Conservation (phyloP, 768 basidiomycete genomes). For the Kwoniella europaea region DNA sequence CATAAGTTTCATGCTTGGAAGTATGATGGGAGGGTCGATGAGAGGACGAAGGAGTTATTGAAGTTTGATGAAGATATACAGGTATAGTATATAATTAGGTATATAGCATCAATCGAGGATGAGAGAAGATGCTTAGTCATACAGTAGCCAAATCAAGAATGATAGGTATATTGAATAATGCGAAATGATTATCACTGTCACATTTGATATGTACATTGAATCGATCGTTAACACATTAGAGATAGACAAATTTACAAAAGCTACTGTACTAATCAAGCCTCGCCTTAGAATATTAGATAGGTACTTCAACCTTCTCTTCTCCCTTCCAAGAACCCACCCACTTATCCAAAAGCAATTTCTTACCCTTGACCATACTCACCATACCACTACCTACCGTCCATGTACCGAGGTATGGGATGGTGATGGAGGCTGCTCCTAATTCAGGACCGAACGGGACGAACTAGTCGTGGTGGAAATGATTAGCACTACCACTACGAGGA, state of each 20-base stretch:
- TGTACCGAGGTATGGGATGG: slow-evolving; percentile 75
- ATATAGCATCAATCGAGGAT: not conserved
- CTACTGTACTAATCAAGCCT: not conserved
- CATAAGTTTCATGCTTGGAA: slow-evolving; percentile 77
- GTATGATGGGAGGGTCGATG: slow-evolving; percentile 62
- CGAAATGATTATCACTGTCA: too few relatives aligned
- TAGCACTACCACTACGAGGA: not conserved
- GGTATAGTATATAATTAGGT: slow-evolving; percentile 20
- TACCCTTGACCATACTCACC: slow-evolving; percentile 86
- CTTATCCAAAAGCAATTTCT: slow-evolving; percentile 77
- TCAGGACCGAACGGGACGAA: slow-evolving; percentile 38
- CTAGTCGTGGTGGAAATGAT: slow-evolving; percentile 4
- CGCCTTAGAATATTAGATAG: not conserved
- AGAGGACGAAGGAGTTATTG: slow-evolving; percentile 34
- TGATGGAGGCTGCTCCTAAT: slow-evolving; percentile 32
- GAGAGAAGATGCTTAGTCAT: not conserved
- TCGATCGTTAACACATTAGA: too few relatives aligned
- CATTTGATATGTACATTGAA: too few relatives aligned
- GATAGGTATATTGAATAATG: too few relatives aligned
- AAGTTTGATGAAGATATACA: slow-evolving; percentile 41
- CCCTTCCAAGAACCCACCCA: slow-evolving; percentile 72
- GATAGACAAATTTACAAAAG: too few relatives aligned
- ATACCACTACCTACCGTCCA: slow-evolving; percentile 89
- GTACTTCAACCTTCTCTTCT: slow-evolving; percentile 29
- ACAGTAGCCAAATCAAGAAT: too few relatives aligned